These are phyloP conservation scores for Blastomyces gilchristii DNA, from an alignment of 2,329 filamentous ascomycete species.

Conservation along the genomic window DNA sequence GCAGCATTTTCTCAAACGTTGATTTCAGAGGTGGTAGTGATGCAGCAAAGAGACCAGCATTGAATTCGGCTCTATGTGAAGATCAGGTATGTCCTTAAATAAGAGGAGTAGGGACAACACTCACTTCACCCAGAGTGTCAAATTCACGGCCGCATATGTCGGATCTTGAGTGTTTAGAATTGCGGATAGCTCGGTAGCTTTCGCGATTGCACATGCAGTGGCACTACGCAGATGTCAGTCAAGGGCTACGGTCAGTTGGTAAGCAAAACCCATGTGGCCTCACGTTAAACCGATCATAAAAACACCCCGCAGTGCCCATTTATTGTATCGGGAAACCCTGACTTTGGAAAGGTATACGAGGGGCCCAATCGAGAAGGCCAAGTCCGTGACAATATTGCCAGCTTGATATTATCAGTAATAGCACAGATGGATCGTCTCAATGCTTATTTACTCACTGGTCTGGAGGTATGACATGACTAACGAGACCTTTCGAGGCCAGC, in stretches of 20 bases:
- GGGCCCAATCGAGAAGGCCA: background rate
- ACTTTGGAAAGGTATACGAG: conserved; percentile 2
- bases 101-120: background rate
- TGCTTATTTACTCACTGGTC: background rate
- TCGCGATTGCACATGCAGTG: conserved; percentile 2
- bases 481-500: conserved; percentile 1
- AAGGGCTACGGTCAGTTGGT: background rate
- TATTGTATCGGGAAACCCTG: conserved; percentile 4
- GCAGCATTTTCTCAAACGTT: background rate
- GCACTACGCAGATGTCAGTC: background rate
- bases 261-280: background rate
- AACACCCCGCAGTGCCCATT: background rate
- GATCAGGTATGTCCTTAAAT: background rate
- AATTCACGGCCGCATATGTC: background rate
- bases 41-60: conserved; percentile 2
- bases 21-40: conserved; percentile 3
- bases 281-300: conserved; percentile 1
- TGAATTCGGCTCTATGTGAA: background rate
- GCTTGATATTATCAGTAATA: background rate
- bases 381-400: conserved; percentile 3
- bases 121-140: conserved; percentile 3
- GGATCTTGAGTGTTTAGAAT: background rate
- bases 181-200: background rate
- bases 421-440: background rate
- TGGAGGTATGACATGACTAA: conserved; percentile 3